These are phyloP conservation scores for Gryganskiella cystojenkinii DNA, from an alignment of 192 early-diverging fungal genomes.

Conservation along the genomic window DNA sequence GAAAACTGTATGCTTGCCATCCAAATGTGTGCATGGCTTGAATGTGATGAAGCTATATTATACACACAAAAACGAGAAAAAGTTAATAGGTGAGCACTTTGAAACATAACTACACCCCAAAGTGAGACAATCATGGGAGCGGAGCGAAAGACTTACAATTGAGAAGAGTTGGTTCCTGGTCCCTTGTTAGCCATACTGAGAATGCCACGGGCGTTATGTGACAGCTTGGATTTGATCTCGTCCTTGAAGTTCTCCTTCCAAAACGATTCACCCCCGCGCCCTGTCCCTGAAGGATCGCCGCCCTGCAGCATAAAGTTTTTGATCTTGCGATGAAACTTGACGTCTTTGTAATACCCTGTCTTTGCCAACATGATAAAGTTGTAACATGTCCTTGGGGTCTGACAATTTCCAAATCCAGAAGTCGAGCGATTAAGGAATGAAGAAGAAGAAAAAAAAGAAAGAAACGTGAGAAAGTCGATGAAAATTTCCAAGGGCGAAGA, in stretches of 20 bases:
- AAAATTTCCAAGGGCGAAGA: too few species aligned
- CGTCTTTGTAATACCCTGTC: conserved; percentile 85
- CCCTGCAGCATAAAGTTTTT: conserved; percentile 99
- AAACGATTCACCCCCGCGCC: conserved; percentile 84
- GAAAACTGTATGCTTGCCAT: conserved; percentile 94
- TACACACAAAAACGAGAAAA: too few species aligned
- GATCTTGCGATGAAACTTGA: conserved; percentile 88
- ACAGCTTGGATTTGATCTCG: conserved; percentile 73
- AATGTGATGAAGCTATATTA: conserved; percentile 73
- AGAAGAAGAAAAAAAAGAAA: neutral
- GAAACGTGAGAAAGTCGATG: too few species aligned
- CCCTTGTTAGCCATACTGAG: conserved; percentile 98
- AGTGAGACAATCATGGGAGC: too few species aligned
- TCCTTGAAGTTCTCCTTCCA: conserved; percentile 77
- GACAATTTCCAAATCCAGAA: conserved; percentile 48
- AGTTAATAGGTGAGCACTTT: neutral
- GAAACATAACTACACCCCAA: too few species aligned
- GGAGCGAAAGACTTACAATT: conserved; percentile 77
- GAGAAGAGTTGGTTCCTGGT: conserved; percentile 89
- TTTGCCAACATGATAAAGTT: conserved; percentile 93
- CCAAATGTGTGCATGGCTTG: conserved; percentile 71
- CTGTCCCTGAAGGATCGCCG: conserved; percentile 95
- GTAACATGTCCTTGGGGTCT: conserved; percentile 88
- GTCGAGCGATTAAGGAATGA: neutral
- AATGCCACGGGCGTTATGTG: conserved; percentile 85